These are phyloP conservation scores for Hanseniaspora singularis DNA, from an alignment of 805 yeast genomes.

Conservation along the genomic window DNA sequence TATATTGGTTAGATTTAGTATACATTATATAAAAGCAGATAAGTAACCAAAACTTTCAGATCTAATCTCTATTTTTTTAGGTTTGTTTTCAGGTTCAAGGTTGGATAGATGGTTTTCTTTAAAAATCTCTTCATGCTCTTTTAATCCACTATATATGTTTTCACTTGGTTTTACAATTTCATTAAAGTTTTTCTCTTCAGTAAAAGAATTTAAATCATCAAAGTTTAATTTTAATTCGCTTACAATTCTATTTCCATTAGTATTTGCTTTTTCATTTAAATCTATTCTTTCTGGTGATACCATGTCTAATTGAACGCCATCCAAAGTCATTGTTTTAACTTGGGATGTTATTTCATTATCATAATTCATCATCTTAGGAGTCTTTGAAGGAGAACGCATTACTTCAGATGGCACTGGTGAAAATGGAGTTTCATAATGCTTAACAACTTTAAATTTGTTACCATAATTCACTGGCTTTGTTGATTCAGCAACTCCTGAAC, in stretches of 20 bases:
- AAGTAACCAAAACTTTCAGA: slow-evolving; percentile 14
- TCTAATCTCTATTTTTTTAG: slow-evolving; percentile 7
- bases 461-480: slow-evolving; percentile 6
- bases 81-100: background rate
- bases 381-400: slow-evolving; percentile 5
- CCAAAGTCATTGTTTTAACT: slow-evolving; percentile 14
- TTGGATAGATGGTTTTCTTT: too few relatives aligned
- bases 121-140: too few relatives aligned
- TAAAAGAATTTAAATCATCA: background rate
- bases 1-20: background rate
- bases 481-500: too few relatives aligned
- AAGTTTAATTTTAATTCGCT: slow-evolving; percentile 13
- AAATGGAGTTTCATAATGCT: background rate
- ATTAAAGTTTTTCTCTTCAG: background rate
- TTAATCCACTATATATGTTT: background rate
- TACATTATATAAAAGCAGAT: slow-evolving; percentile 13
- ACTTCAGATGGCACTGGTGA: slow-evolving; percentile 9
- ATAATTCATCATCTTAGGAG: slow-evolving; percentile 4
- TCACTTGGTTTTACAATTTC: background rate
- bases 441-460: slow-evolving; percentile 12
- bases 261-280: background rate
- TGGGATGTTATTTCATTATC: slow-evolving; percentile 9
- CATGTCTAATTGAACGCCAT: slow-evolving; percentile 10
- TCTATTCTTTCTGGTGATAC: slow-evolving; percentile 2
- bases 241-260: slow-evolving; percentile 3